A percentile compares a stretch with the other conserved stretches of the same genome.
Evolutionary conservation across 495 filamentous ascomycete species (phyloP).

Genomic region (Glarea lozoyensis): DNA sequence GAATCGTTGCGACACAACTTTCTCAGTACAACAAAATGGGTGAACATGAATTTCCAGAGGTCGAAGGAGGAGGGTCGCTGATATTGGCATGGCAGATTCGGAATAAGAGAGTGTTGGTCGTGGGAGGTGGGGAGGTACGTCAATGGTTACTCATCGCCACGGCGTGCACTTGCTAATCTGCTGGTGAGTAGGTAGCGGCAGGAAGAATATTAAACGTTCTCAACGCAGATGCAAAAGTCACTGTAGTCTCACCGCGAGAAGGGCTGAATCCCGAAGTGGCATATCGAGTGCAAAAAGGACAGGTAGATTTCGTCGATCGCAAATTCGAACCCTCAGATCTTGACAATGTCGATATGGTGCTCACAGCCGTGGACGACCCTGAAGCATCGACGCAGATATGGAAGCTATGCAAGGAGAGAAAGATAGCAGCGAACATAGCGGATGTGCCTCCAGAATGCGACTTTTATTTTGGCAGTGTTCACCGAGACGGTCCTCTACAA

Average conservation of each 20-base stretch:
- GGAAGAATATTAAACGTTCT: constrained; percentile 87
- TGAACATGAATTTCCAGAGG: constrained; percentile 52
- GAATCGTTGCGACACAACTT: too few relatives aligned
- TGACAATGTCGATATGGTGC: constrained; percentile 71
- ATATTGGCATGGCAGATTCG: constrained; percentile 92
- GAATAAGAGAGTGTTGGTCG: constrained; percentile 72
- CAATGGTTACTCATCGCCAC: constrained; percentile 1
- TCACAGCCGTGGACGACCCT: constrained; percentile 89
- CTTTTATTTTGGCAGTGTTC: constrained; percentile 94
- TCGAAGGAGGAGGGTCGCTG: constrained; percentile 84
- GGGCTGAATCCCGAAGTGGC: constrained; percentile 85
- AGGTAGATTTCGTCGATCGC: constrained; percentile 71
- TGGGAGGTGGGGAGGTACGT: constrained; percentile 85
- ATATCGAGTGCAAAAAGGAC: constrained; percentile 60
- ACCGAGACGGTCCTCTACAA: constrained; percentile 91
- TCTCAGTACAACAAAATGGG: too few relatives aligned
- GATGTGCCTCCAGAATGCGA: constrained; percentile 96
- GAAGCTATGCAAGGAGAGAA: constrained; percentile 77
- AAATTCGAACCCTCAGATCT: constrained; percentile 77
- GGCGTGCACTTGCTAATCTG: constrained; percentile 12
- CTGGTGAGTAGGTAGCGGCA: constrained; percentile 67
- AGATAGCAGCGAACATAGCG: constrained; percentile 88
- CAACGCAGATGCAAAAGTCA: constrained; percentile 88
- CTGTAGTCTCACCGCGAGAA: constrained; percentile 67
- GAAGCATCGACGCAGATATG: constrained; percentile 78